These are phyloP conservation scores for Bretschneidera sinensis DNA, from an alignment of 345 rosid genomes.

Conservation along the genomic window DNA sequence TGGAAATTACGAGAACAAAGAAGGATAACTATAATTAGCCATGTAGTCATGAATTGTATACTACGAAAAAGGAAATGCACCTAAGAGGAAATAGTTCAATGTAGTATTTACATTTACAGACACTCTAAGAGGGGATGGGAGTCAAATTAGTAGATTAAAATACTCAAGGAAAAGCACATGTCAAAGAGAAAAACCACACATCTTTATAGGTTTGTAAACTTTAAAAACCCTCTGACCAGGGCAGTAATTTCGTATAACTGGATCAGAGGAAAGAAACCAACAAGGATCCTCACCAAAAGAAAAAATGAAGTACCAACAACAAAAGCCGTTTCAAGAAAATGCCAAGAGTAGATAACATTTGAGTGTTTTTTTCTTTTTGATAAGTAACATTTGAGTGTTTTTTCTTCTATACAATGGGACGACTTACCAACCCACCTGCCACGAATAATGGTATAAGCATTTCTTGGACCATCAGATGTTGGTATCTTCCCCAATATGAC, in stretches of 20 bases:
- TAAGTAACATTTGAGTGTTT: conserved; percentile 10
- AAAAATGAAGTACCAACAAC: conserved; percentile 10
- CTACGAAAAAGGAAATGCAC: too few relatives aligned
- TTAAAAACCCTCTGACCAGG: background rate
- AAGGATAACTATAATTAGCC: too few relatives aligned
- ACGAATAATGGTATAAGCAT: conserved; percentile 74
- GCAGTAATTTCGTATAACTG: background rate
- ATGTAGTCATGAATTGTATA: too few relatives aligned
- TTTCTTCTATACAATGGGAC: conserved; percentile 28
- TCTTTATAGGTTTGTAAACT: background rate
- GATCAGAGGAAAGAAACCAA: conserved; percentile 1
- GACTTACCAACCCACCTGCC: conserved; percentile 96
- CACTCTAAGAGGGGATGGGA: background rate
- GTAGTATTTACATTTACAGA: too few relatives aligned
- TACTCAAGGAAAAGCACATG: background rate
- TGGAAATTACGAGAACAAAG: too few relatives aligned
- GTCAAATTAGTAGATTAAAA: background rate
- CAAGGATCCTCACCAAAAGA: background rate
- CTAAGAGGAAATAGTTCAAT: too few relatives aligned
- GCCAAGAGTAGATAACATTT: background rate
- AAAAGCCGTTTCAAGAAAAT: conserved; percentile 14
- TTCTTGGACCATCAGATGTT: conserved; percentile 81
- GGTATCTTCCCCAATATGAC: conserved; percentile 88
- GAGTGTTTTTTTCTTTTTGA: background rate
- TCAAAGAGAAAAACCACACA: conserved; percentile 7